These are phyloP conservation scores for Fusarium lyarnte DNA, from an alignment of 2,329 filamentous ascomycete genomes.

Conservation along the genomic window DNA sequence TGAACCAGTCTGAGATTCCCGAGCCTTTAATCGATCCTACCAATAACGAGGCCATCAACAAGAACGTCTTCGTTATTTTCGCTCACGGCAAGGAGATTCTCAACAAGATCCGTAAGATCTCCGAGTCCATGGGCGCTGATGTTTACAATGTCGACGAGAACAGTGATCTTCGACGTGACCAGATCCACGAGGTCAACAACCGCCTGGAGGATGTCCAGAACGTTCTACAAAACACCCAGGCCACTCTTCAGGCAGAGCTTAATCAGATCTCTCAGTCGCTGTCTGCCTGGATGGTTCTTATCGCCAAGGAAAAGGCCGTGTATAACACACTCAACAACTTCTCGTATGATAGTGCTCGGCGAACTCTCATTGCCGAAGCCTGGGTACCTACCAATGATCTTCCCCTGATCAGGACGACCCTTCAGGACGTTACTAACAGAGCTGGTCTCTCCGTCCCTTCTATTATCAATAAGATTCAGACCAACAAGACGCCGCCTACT, in stretches of 20 bases:
- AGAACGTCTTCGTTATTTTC: conserved; percentile 99
- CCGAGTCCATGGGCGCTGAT: conserved; percentile 94
- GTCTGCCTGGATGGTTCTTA: conserved; percentile 95
- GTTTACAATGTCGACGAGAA: conserved; percentile 98
- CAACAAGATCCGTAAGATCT: conserved; percentile 98
- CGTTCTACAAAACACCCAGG: conserved; percentile 94
- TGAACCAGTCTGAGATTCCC: conserved; percentile 99
- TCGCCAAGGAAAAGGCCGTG: conserved; percentile 98
- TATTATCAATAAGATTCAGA: conserved; percentile 97
- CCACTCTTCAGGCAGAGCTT: conserved; percentile 90
- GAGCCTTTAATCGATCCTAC: conserved; percentile 91
- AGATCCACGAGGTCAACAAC: conserved; percentile 97
- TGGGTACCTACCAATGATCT: conserved; percentile 96
- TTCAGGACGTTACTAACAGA: conserved; percentile 96
- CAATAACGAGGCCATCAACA: conserved; percentile 90
- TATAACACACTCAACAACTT: conserved; percentile 96
- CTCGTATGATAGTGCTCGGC: conserved; percentile 94
- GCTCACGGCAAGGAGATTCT: conserved; percentile 98
- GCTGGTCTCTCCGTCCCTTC: conserved; percentile 97
- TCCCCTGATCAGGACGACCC: conserved; percentile 86
- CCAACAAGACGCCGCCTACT: conserved; percentile 96
- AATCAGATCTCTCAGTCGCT: conserved; percentile 92
- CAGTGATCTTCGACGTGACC: conserved; percentile 91
- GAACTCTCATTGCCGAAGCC: conserved; percentile 96
- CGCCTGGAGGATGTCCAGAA: conserved; percentile 90